phyloP scores from a whole-genome alignment of 2,329 filamentous ascomycete species.

The Raffaelea deltoideospora region DNA sequence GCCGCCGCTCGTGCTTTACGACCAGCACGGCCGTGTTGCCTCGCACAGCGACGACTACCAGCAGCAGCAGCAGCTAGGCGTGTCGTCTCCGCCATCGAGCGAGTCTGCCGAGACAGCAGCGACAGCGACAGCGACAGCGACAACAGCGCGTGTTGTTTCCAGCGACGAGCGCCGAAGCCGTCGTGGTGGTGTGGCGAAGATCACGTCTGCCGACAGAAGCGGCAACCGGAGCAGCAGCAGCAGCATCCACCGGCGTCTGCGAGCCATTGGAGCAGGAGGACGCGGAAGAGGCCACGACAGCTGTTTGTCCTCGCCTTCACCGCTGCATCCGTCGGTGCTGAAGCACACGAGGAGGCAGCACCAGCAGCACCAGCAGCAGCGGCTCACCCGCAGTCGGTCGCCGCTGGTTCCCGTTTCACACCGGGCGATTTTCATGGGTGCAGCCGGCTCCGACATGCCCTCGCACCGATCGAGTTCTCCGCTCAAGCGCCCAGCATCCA shows the following conservation, averaged over 20 bases:
- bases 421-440: slow-evolving; percentile 45
- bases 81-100: neutral
- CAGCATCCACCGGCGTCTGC: too few species aligned
- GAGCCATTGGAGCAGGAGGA: too few species aligned
- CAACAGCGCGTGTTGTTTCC: too few species aligned
- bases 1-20: too few species aligned
- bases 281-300: neutral
- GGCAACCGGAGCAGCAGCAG: neutral
- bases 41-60: neutral
- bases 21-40: neutral
- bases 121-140: neutral
- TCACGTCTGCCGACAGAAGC: neutral
- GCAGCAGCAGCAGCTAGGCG: neutral
- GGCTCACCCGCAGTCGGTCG: slow-evolving; percentile 31
- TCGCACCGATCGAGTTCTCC: slow-evolving; percentile 49
- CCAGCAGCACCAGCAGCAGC: slow-evolving; percentile 10
- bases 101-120: neutral
- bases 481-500: slow-evolving; percentile 47
- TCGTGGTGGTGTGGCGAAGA: neutral
- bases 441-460: slow-evolving; percentile 34
- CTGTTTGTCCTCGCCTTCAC: neutral
- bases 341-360: neutral
- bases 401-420: slow-evolving; percentile 33
- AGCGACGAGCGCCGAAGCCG: neutral
- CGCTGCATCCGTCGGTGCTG: slow-evolving; percentile 11